A percentile compares a stretch with the other conserved stretches of the same genome.
Conservation (phyloP, 2,329 filamentous ascomycete genomes). For the Ceratocystis eucalypticola region DNA sequence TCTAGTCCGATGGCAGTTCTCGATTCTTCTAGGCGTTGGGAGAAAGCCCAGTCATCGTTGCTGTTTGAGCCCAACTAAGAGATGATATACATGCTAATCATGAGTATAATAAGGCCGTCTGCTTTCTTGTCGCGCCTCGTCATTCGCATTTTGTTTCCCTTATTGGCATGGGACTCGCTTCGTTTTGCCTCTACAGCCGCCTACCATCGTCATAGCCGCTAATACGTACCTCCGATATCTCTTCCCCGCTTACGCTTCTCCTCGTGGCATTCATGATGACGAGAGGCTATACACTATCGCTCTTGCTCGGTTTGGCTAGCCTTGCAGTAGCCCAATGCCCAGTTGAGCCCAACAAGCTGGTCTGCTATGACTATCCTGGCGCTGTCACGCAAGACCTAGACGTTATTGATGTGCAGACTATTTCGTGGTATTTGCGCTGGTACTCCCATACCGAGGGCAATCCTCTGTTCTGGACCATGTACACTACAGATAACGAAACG, state of each 20-base stretch:
- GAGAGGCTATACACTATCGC: background rate
- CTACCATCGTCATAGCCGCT: background rate
- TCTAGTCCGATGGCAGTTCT: background rate
- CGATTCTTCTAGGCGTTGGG: background rate
- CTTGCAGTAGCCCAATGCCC: constrained; percentile 11
- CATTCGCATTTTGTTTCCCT: background rate
- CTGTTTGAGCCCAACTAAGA: background rate
- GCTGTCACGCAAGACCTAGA: constrained; percentile 15
- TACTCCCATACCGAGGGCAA: constrained; percentile 16
- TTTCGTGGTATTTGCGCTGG: constrained; percentile 19
- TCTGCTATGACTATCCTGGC: constrained; percentile 19
- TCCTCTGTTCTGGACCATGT: constrained; percentile 19
- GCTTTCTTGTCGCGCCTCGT: background rate
- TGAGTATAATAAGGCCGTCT: background rate
- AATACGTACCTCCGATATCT: background rate
- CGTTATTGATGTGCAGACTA: constrained; percentile 17
- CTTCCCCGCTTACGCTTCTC: background rate
- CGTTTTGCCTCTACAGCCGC: background rate
- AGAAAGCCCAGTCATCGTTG: background rate
- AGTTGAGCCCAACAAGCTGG: constrained; percentile 8
- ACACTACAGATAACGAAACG: constrained; percentile 14
- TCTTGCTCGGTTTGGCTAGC: background rate
- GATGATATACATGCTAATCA: background rate
- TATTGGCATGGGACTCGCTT: background rate
- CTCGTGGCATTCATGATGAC: background rate